Evolutionary conservation across 371 early-diverging fungal genomes (phyloP).

Genomic region (Choanephora cucurbitarum): DNA sequence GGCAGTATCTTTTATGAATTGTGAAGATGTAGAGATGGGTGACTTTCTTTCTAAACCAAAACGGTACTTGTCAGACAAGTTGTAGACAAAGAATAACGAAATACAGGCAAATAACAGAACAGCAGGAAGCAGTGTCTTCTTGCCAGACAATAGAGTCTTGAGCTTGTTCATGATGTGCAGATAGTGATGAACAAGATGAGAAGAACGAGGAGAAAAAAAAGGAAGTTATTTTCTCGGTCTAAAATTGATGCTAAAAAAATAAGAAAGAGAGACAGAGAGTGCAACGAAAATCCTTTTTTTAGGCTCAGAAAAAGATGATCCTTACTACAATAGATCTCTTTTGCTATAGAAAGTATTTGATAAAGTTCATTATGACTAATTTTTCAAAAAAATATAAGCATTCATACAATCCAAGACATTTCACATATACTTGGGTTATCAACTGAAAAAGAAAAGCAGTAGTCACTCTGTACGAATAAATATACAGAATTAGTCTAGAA

Average conservation of each 20-base stretch:
- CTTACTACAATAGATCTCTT: too few species aligned
- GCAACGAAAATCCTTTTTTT: neutral
- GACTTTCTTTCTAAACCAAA: neutral
- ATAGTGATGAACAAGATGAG: neutral
- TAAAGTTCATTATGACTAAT: too few species aligned
- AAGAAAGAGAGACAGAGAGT: neutral
- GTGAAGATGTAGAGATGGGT: neutral
- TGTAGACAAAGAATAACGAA: conserved; percentile 15
- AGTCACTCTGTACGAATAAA: too few species aligned
- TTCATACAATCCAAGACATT: too few species aligned
- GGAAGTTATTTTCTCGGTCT: too few species aligned
- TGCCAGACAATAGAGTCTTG: conserved; percentile 11
- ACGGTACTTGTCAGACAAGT: neutral
- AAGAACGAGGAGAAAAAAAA: conserved; percentile 1
- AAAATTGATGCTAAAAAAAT: too few species aligned
- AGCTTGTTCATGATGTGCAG: conserved; percentile 1
- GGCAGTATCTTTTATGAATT: conserved; percentile 20
- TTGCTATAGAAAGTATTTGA: too few species aligned
- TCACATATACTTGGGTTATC: too few species aligned
- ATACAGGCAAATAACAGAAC: conserved; percentile 5
- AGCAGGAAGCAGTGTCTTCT: conserved; percentile 11
- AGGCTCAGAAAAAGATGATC: neutral
- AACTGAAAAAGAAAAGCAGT: too few species aligned
- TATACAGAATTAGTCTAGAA: too few species aligned
- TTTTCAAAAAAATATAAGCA: too few species aligned